phyloP scores from a whole-genome alignment of 257 asterid species.

The Ligustrum vulgare region DNA sequence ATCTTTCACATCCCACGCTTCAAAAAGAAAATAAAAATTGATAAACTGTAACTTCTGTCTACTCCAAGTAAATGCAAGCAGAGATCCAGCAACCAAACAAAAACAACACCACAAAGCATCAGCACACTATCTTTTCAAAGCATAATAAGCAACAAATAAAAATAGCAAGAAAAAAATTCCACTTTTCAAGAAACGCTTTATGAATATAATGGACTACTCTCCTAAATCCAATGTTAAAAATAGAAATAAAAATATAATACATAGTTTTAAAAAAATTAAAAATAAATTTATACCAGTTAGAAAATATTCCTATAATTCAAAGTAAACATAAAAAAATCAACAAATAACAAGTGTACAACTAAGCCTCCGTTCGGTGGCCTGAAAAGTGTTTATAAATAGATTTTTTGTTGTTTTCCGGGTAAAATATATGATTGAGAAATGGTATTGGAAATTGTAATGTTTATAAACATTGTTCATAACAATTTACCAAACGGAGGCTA shows the following conservation, averaged over 20 bases:
- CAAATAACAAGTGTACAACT: too few species aligned
- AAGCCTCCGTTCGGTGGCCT: too few species aligned
- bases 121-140: slow-evolving; percentile 1
- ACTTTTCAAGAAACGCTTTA: neutral
- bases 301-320: neutral
- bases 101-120: neutral
- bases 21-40: slow-evolving; percentile 20
- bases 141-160: slow-evolving; percentile 4
- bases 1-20: slow-evolving; percentile 49
- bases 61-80: neutral
- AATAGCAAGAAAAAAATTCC: slow-evolving; percentile 5
- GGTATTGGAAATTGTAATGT: too few species aligned
- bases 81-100: neutral
- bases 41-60: neutral
- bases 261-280: too few species aligned
- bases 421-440: too few species aligned
- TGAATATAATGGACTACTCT: neutral
- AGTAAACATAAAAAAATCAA: neutral
- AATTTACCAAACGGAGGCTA: too few species aligned
- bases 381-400: too few species aligned
- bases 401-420: too few species aligned
- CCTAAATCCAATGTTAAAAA: too few species aligned
- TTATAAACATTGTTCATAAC: too few species aligned
- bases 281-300: neutral
- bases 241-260: too few species aligned